These are phyloP conservation scores for Corchorus olitorius DNA, from an alignment of 345 rosid genomes.

Conservation along the genomic window DNA sequence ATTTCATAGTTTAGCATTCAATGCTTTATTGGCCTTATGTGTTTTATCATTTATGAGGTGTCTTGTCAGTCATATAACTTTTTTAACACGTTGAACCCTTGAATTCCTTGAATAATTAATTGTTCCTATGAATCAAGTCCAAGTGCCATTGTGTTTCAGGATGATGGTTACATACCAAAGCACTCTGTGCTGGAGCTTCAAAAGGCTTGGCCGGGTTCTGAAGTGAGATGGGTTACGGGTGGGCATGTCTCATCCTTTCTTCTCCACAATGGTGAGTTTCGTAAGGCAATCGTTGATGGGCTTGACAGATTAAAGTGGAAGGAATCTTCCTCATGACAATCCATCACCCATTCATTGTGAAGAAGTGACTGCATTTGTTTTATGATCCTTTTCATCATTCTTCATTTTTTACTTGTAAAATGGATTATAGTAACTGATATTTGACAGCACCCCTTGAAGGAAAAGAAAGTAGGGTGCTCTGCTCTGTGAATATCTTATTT, in stretches of 20 bases:
- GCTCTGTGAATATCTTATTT: constrained; percentile 21
- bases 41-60: background rate
- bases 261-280: constrained; percentile 79
- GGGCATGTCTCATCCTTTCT: constrained; percentile 94
- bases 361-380: background rate
- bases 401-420: constrained; percentile 18
- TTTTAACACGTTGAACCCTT: background rate
- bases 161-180: constrained; percentile 95
- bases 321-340: constrained; percentile 55
- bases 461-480: constrained; percentile 6
- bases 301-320: constrained; percentile 83
- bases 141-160: constrained; percentile 43
- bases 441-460: constrained; percentile 14
- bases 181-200: constrained; percentile 95
- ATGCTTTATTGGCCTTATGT: background rate
- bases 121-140: background rate
- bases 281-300: constrained; percentile 81
- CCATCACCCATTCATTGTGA: background rate
- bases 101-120: background rate
- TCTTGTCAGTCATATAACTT: background rate
- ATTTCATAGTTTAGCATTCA: background rate
- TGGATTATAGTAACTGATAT: constrained; percentile 22
- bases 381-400: background rate
- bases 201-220: constrained; percentile 99
- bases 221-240: constrained; percentile 98